phyloP scores from a whole-genome alignment of 148 eudicot genomes.

The Camellia granthamiana region DNA sequence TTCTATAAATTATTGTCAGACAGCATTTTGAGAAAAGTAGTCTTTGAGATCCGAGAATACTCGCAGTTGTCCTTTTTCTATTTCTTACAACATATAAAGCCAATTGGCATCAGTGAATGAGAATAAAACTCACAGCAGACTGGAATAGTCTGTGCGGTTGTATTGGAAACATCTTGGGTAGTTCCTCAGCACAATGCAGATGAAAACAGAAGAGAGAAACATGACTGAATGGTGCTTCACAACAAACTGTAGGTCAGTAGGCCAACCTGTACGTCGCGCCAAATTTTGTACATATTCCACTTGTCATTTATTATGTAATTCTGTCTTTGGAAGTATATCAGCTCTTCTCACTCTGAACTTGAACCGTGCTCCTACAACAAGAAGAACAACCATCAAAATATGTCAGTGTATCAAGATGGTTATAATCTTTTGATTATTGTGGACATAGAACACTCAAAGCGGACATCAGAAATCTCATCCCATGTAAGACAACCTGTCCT shows the following conservation, averaged over 20 bases:
- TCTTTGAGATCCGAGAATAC: background rate
- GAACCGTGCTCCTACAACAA: constrained; percentile 53
- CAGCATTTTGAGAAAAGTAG: background rate
- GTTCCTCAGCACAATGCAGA: background rate
- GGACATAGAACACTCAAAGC: background rate
- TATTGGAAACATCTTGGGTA: background rate
- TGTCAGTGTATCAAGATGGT: no score
- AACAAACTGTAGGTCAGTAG: background rate
- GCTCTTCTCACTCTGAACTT: constrained; percentile 63
- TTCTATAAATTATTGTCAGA: background rate
- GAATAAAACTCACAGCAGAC: background rate
- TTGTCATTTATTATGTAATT: constrained; percentile 63
- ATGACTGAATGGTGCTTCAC: background rate
- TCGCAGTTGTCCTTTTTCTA: background rate
- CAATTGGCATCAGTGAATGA: background rate
- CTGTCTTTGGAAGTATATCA: constrained; percentile 79
- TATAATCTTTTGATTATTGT: background rate
- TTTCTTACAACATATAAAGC: background rate
- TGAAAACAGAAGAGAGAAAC: constrained; percentile 5
- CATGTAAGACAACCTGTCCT: no score
- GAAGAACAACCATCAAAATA: constrained; percentile 8
- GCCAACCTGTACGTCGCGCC: background rate
- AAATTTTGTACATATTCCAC: constrained; percentile 8
- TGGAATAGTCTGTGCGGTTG: background rate
- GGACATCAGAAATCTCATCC: no score